Evolutionary conservation across 306 rosid species (phyloP).

Genomic region (Medicago arabica): DNA sequence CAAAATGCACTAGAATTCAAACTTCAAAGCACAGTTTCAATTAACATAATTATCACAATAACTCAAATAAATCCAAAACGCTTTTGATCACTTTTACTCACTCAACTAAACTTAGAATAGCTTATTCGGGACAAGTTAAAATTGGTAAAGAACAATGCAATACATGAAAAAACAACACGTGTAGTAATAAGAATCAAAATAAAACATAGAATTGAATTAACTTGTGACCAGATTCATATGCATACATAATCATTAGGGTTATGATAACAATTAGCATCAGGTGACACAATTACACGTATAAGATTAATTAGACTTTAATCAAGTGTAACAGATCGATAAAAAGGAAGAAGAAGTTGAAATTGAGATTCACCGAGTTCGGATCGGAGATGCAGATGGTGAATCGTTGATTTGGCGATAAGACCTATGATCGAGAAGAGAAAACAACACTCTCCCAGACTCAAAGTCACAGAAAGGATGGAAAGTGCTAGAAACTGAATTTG

Average conservation of each 20-base stretch:
- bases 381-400: conserved; percentile 41
- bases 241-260: conserved; percentile 36
- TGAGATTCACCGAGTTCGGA: conserved; percentile 51
- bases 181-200: conserved; percentile 2
- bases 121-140: conserved; percentile 8
- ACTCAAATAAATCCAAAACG: conserved; percentile 11
- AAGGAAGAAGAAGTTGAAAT: conserved; percentile 22
- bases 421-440: conserved; percentile 12
- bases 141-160: not conserved
- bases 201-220: conserved; percentile 15
- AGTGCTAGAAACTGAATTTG: not conserved
- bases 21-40: conserved; percentile 25
- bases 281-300: no score
- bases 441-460: conserved; percentile 26
- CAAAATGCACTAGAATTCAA: conserved; percentile 22
- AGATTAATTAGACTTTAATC: not conserved
- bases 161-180: conserved; percentile 4
- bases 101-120: conserved; percentile 4
- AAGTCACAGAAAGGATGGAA: conserved; percentile 19
- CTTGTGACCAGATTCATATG: conserved; percentile 11
- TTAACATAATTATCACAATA: not conserved
- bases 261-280: not conserved
- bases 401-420: conserved; percentile 2
- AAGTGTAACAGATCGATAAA: conserved; percentile 34
- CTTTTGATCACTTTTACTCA: conserved; percentile 2